Conservation (phyloP, 176 grass and related monocot species). For the Saccharum spontaneum region DNA sequence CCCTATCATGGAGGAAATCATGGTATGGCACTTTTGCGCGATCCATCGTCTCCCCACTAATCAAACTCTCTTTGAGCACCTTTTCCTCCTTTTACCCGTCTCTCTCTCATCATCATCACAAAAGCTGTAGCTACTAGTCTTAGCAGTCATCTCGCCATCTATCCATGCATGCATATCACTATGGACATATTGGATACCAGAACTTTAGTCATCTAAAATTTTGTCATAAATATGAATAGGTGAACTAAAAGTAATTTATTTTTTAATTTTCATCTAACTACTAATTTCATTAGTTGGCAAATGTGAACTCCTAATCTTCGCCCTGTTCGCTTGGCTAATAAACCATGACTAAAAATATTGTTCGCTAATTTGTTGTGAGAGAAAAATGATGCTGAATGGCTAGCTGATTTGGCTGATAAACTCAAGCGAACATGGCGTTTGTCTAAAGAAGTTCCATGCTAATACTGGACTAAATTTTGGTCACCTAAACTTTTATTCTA, state of each 20-base stretch:
- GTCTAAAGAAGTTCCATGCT: no score
- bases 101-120: not conserved
- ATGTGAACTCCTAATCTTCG: no score
- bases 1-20: slow-evolving; percentile 41
- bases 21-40: slow-evolving; percentile 21
- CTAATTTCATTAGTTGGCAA: not conserved
- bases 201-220: no score
- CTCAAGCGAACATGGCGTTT: no score
- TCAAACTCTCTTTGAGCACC: not conserved
- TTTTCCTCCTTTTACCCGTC: not conserved
- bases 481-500: no score
- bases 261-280: not conserved
- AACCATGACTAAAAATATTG: no score
- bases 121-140: slow-evolving; percentile 1
- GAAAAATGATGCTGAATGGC: no score
- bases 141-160: not conserved
- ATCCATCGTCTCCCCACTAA: slow-evolving; percentile 26
- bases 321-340: no score
- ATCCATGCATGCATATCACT: not conserved
- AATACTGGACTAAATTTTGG: no score
- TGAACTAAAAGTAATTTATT: not conserved
- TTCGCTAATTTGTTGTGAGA: no score
- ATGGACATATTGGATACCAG: not conserved
- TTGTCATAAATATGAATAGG: no score
- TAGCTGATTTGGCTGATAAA: no score